Evolutionary conservation across 306 rosid genomes (phyloP).

Genomic region (Argentina anserina): DNA sequence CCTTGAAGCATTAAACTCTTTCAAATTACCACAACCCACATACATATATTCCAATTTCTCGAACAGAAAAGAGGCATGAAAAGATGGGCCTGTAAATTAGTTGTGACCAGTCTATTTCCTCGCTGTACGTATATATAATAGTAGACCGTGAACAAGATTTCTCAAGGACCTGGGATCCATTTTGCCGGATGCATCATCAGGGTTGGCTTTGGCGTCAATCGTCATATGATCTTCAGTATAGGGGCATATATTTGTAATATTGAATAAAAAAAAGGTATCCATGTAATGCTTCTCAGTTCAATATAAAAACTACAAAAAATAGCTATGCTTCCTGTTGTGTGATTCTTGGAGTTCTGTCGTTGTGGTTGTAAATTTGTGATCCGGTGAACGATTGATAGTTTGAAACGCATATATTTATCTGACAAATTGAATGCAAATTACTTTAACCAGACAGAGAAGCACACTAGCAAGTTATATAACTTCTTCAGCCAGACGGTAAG

Average conservation of each 20-base stretch:
- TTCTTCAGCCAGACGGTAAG: neutral
- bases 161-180: too few relatives aligned
- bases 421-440: neutral
- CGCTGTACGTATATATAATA: too few relatives aligned
- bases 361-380: neutral
- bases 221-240: neutral
- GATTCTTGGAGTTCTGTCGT: neutral
- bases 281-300: conserved; percentile 1
- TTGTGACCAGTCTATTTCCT: too few relatives aligned
- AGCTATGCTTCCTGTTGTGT: neutral
- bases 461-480: neutral
- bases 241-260: neutral
- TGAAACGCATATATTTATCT: neutral
- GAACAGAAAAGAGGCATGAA: too few relatives aligned
- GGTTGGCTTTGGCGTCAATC: too few relatives aligned
- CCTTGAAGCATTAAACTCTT: too few relatives aligned
- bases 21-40: too few relatives aligned
- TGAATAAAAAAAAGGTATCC: neutral
- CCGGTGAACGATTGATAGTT: neutral
- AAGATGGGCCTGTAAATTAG: too few relatives aligned
- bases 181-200: too few relatives aligned
- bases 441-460: neutral
- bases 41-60: too few relatives aligned
- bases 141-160: too few relatives aligned
- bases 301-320: neutral